Percentiles rank a stretch among this genome's conserved stretches.
Conservation (phyloP, 257 asterid genomes). For the Capsicum pubescens region DNA sequence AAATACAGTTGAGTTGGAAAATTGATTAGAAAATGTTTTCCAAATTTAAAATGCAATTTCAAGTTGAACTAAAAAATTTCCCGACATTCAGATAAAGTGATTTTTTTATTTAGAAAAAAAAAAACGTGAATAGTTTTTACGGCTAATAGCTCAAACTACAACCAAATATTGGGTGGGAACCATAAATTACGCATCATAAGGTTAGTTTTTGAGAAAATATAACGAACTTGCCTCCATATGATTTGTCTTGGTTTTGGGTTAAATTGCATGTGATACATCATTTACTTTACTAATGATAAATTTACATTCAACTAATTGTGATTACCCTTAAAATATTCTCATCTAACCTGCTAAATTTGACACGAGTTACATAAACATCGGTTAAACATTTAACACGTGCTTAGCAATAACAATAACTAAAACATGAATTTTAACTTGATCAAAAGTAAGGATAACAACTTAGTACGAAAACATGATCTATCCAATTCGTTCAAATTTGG, state of each 20-base stretch:
- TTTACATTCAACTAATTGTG: not conserved
- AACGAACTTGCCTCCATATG: constrained; percentile 6
- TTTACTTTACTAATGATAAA: not conserved
- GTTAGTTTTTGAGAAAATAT: not conserved
- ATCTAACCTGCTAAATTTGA: constrained; percentile 1
- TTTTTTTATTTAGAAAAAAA: no score
- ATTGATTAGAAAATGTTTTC: no score
- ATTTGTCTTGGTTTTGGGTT: not conserved
- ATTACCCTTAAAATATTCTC: not conserved
- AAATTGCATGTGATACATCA: not conserved
- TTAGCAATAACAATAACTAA: not conserved
- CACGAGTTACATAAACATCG: not conserved
- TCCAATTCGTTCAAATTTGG: not conserved
- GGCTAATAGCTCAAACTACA: no score
- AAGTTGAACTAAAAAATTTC: no score
- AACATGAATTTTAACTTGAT: not conserved
- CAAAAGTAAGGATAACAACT: no score
- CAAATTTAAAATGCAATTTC: no score
- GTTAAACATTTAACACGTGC: not conserved
- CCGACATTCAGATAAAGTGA: no score
- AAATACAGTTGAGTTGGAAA: no score
- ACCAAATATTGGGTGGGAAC: no score
- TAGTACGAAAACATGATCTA: not conserved
- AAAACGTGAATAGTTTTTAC: not conserved
- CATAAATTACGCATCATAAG: no score